phyloP scores from a whole-genome alignment of 2,329 filamentous ascomycete genomes.

The Dactylellina cionopaga region DNA sequence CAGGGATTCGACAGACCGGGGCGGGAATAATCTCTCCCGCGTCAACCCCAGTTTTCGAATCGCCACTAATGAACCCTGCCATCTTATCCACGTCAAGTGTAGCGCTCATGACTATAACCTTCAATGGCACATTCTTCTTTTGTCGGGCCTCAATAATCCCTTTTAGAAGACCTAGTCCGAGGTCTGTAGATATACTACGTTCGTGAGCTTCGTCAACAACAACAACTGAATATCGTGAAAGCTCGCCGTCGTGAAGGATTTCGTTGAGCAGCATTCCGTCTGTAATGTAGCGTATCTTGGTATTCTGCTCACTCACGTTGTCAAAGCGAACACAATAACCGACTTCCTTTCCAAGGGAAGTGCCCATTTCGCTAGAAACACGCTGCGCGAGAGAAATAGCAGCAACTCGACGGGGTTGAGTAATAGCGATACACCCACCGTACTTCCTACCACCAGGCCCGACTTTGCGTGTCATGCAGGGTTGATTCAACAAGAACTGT shows the following conservation, averaged over 20 bases:
- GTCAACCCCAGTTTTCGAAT: constrained; percentile 22
- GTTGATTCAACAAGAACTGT: constrained; percentile 81
- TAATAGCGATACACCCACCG: constrained; percentile 88
- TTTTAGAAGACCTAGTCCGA: constrained; percentile 87
- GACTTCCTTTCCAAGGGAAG: constrained; percentile 67
- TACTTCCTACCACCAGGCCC: constrained; percentile 65
- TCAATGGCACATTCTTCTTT: constrained; percentile 69
- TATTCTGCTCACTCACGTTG: constrained; percentile 75
- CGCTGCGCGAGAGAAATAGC: constrained; percentile 89
- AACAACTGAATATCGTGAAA: constrained; percentile 86
- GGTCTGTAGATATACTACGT: constrained; percentile 90
- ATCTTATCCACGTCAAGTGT: constrained; percentile 88
- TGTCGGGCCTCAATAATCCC: constrained; percentile 69
- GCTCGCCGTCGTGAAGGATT: constrained; percentile 82
- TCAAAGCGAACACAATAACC: constrained; percentile 97
- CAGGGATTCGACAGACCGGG: constrained; percentile 75
- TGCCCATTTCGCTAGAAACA: constrained; percentile 84
- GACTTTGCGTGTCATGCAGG: constrained; percentile 75
- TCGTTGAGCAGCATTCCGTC: constrained; percentile 97
- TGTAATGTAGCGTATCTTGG: constrained; percentile 90
- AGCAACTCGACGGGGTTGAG: constrained; percentile 90
- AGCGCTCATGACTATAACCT: constrained; percentile 95
- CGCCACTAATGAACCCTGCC: constrained; percentile 73
- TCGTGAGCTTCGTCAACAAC: constrained; percentile 98
- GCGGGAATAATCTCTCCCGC: constrained; percentile 22